These are phyloP conservation scores for Komagataella phaffii DNA, from an alignment of 805 yeast species.

Conservation along the genomic window DNA sequence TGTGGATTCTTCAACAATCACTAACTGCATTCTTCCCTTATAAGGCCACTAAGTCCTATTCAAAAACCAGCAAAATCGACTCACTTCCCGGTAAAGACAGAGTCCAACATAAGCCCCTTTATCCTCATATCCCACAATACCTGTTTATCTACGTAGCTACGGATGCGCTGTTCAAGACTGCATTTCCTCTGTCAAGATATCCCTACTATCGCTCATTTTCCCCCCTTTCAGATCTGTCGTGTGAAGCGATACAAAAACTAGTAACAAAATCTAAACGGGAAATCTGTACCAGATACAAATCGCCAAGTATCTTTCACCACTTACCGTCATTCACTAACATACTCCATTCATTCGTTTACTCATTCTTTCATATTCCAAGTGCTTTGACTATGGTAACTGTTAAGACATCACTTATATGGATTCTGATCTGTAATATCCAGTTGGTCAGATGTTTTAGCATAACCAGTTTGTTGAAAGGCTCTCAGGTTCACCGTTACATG, in stretches of 20 bases:
- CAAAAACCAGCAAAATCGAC: too few relatives aligned
- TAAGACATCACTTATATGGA: not conserved
- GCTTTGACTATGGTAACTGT: not conserved
- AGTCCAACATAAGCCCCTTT: too few relatives aligned
- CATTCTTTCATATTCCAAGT: not conserved
- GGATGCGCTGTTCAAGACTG: too few relatives aligned
- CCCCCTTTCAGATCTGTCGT: too few relatives aligned
- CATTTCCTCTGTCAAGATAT: too few relatives aligned
- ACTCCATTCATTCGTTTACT: not conserved
- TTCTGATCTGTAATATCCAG: not conserved
- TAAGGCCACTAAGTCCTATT: too few relatives aligned
- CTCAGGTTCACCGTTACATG: slow-evolving; percentile 14
- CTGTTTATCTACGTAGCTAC: too few relatives aligned
- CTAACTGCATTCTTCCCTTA: too few relatives aligned
- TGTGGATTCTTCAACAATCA: too few relatives aligned
- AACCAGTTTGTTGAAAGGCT: not conserved
- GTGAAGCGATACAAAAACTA: not conserved
- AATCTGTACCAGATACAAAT: not conserved
- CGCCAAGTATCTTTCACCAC: not conserved
- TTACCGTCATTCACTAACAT: not conserved
- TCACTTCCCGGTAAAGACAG: too few relatives aligned
- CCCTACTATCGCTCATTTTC: too few relatives aligned
- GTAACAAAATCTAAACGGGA: not conserved
- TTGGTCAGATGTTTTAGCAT: not conserved
- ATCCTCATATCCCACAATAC: too few relatives aligned